Base-by-base conservation (phyloP, 2,329 filamentous ascomycete species). In the Neurospora sp. region DNA sequence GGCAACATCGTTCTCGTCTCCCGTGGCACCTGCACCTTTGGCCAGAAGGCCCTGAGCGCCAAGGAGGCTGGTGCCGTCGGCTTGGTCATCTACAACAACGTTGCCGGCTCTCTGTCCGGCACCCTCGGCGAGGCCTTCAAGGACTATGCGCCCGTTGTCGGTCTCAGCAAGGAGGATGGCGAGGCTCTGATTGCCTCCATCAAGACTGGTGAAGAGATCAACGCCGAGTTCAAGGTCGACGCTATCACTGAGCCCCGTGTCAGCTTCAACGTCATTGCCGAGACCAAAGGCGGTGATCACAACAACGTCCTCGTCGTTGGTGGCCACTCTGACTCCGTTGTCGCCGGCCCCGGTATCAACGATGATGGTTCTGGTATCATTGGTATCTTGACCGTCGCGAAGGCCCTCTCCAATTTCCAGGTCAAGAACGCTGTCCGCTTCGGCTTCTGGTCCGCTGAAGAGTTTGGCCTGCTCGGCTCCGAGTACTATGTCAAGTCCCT, bases 1-100 rank as follows among this genome's bases (percentile, higher is more conserved):
- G 87, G 85, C 43, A 85, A 83, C 23, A 84, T 91, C 66, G 89
- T 87, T 5, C 80, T 91, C 28, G 82, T 91, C 69, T 82, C 82
- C 6, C 85, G 89, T 74, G 89, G 89, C 69, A 79, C 75, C 1
- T 91, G 89, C 76, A 74, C 82, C 17, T 91, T 91, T 70, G 84
- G 81, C 8, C 75, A 82, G 28, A 91, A 91, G 81, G 83, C 86
- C 7, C 78, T 82, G 43, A 79, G 84, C 19, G 89, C 88, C 33
- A 85, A 84, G 70, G 75, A 78, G 0, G 87, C 88, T 1, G 87
- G 88, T 19, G 89, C 89, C 1, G 77, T 78, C 0, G 89, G 80
- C 1, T 84, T 83, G 0, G 76, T 91, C 68, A 81, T 91, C 71
- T 90, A 89, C 79, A 90, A 91, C 81, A 90, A 90, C 71, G 83